phyloP scores from a whole-genome alignment of 371 early-diverging fungal genomes.

The Apophysomyces variabilis region DNA sequence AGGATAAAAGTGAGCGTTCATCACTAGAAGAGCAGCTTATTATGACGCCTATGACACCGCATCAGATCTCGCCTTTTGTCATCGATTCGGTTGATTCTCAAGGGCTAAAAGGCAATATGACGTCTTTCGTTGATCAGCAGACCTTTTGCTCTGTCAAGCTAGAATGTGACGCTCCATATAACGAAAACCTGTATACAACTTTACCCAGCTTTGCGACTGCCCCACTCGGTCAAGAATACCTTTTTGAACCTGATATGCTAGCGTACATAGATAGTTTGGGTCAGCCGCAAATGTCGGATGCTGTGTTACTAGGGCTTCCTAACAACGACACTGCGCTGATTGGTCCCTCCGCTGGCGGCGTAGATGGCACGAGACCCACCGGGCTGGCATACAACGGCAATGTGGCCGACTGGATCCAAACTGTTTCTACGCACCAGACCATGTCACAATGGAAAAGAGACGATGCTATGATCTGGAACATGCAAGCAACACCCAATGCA shows the following conservation, averaged over 20 bases:
- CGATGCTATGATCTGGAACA: slow-evolving; percentile 10
- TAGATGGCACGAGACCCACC: slow-evolving; percentile 13
- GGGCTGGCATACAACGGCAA: slow-evolving; percentile 12
- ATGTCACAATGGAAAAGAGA: neutral
- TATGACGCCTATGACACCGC: slow-evolving; percentile 32
- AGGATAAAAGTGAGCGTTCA: slow-evolving; percentile 1
- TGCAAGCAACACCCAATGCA: slow-evolving; percentile 9
- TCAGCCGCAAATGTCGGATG: slow-evolving; percentile 13
- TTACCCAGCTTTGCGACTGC: neutral
- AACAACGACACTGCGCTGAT: slow-evolving; percentile 5
- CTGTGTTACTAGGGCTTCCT: slow-evolving; percentile 6
- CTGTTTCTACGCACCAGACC: slow-evolving; percentile 10
- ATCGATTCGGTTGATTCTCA: neutral
- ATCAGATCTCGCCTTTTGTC: slow-evolving; percentile 4
- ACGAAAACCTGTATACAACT: neutral
- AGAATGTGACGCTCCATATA: neutral
- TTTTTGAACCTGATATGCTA: neutral
- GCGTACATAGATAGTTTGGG: neutral
- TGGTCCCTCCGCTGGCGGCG: slow-evolving; percentile 11
- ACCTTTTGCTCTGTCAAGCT: slow-evolving; percentile 4
- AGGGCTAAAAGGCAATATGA: neutral
- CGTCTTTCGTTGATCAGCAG: slow-evolving; percentile 9
- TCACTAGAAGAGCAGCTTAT: slow-evolving; percentile 14
- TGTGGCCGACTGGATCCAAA: slow-evolving; percentile 20
- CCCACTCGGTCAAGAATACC: slow-evolving; percentile 1